phyloP scores from a whole-genome alignment of 805 yeast species.

The Soucietia sequanensis region DNA sequence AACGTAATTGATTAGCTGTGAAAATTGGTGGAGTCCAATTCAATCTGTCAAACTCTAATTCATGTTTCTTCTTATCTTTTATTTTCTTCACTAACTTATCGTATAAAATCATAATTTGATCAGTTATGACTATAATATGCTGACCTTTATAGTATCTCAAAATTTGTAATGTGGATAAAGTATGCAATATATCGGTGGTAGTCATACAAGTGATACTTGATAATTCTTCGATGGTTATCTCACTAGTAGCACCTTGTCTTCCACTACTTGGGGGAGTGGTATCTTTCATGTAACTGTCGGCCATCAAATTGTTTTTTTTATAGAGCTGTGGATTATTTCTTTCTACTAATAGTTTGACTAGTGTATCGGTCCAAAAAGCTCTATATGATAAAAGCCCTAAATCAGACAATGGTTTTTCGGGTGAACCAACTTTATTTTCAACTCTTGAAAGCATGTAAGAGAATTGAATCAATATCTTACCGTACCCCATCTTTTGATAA shows the following conservation, averaged over 20 bases:
- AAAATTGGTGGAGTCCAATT: constrained; percentile 95
- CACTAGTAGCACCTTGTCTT: constrained; percentile 23
- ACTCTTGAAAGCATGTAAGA: constrained; percentile 86
- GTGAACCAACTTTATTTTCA: constrained; percentile 92
- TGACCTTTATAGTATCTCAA: constrained; percentile 93
- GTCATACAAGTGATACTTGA: constrained; percentile 90
- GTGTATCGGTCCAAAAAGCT: constrained; percentile 94
- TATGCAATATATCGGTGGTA: constrained; percentile 90
- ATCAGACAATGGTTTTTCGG: constrained; percentile 96
- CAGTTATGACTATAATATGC: constrained; percentile 83
- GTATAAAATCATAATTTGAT: constrained; percentile 73
- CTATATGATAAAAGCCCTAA: constrained; percentile 90
- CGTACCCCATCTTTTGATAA: constrained; percentile 93
- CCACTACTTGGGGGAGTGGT: constrained; percentile 19
- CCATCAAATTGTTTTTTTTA: constrained; percentile 32
- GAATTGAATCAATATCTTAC: constrained; percentile 87
- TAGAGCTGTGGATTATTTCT: constrained; percentile 38
- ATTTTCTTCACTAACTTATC: constrained; percentile 54
- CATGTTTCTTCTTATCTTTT: constrained; percentile 70
- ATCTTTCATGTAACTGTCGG: constrained; percentile 38
- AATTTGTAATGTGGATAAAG: constrained; percentile 87
- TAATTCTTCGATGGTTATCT: constrained; percentile 86
- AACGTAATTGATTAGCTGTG: constrained; percentile 92
- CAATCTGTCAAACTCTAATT: constrained; percentile 68
- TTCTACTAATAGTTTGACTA: constrained; percentile 72